These are phyloP conservation scores for Aureobasidium leucospermi DNA, from an alignment of 2,329 filamentous ascomycete species.

Conservation along the genomic window DNA sequence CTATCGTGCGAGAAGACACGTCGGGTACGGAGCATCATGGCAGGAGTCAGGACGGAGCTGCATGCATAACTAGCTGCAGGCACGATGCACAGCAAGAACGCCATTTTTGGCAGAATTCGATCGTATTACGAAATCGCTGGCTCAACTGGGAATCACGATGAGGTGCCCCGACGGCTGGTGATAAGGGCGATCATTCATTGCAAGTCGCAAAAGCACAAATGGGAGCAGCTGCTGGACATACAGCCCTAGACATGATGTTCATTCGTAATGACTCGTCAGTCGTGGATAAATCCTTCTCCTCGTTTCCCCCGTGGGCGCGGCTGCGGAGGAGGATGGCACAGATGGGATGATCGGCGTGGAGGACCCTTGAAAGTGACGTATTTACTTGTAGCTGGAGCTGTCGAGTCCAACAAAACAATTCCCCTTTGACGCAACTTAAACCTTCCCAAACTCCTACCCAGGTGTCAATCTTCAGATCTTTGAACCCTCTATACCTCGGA, in stretches of 20 bases:
- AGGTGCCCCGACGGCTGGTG: neutral
- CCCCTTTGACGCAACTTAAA: neutral
- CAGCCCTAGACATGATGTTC: neutral
- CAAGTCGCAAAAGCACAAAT: neutral
- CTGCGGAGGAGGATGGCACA: too few relatives aligned
- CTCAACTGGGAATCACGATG: neutral
- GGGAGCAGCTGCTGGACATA: neutral
- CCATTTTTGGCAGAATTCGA: neutral
- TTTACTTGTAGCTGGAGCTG: neutral
- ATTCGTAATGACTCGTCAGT: neutral
- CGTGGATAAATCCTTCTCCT: neutral
- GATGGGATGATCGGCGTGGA: neutral
- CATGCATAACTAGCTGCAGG: neutral
- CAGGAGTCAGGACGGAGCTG: neutral
- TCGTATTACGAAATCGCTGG: neutral
- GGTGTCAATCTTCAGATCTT: neutral
- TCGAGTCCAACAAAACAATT: conserved; percentile 8
- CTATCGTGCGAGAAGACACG: too few relatives aligned
- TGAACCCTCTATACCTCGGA: neutral
- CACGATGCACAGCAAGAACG: neutral
- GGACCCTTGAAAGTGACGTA: neutral
- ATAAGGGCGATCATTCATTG: neutral
- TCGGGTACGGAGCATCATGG: neutral
- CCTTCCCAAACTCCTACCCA: neutral
- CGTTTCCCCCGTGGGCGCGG: neutral